Evolutionary conservation across 2,329 filamentous ascomycete species (phyloP).

Genomic region (Colletotrichum tropicale): DNA sequence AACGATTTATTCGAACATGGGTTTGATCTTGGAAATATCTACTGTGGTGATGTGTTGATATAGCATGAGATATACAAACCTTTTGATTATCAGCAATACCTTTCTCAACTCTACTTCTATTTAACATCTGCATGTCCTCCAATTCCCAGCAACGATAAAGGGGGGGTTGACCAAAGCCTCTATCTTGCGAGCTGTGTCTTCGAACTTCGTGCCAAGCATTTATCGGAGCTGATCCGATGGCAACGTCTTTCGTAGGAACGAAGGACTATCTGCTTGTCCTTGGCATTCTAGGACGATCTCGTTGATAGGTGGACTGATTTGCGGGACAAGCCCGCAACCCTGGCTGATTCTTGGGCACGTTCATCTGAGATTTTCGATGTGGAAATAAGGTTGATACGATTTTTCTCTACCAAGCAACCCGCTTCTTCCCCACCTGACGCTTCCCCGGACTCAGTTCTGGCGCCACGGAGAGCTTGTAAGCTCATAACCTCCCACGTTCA

Average conservation of each 20-base stretch:
- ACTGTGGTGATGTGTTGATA: neutral
- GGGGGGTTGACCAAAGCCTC: too few species aligned
- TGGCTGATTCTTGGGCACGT: neutral
- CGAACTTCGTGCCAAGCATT: neutral
- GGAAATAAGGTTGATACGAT: neutral
- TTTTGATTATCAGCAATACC: neutral
- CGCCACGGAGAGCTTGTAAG: neutral
- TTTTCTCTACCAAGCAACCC: neutral
- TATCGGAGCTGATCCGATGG: neutral
- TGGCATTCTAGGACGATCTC: neutral
- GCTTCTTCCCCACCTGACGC: neutral
- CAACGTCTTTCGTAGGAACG: accelerated
- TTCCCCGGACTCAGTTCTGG: neutral
- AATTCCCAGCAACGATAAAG: too few species aligned
- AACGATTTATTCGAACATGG: slow-evolving; percentile 4
- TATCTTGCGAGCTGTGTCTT: neutral
- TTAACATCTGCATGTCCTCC: too few species aligned
- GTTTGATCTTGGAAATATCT: slow-evolving; percentile 2
- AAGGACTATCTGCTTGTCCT: neutral
- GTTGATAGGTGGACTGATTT: neutral
- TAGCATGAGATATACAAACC: neutral
- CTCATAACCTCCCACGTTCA: neutral
- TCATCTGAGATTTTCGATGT: neutral
- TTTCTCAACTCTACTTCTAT: too few species aligned
- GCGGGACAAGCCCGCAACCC: neutral